A percentile compares a stretch with the other conserved stretches of the same genome.
Conservation (phyloP, 2,329 filamentous ascomycete species). For the Alternaria conjuncta region DNA sequence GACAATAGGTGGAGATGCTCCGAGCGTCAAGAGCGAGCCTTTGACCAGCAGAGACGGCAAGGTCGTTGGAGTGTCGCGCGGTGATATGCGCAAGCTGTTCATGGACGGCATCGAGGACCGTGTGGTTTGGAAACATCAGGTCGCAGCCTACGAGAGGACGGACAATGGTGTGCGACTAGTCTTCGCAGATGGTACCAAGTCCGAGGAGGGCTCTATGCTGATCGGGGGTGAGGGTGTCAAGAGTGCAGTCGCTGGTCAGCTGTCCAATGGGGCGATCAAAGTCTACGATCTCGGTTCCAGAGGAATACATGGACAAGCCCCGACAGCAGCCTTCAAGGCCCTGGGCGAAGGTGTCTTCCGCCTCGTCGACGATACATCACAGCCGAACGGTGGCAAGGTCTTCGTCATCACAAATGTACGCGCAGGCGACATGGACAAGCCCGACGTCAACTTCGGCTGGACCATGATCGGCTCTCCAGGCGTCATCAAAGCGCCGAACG, state of each 20-base stretch:
- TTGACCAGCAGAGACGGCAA: conserved; percentile 63
- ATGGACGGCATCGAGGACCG: conserved; percentile 61
- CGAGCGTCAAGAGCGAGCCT: conserved; percentile 24
- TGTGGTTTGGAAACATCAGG: conserved; percentile 63
- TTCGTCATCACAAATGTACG: conserved; percentile 70
- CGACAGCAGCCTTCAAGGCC: conserved; percentile 65
- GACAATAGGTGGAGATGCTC: conserved; percentile 33
- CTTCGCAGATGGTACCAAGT: conserved; percentile 67
- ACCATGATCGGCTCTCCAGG: conserved; percentile 66
- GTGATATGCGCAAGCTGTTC: conserved; percentile 68
- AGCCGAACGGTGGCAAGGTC: conserved; percentile 54
- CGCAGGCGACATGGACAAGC: conserved; percentile 64
- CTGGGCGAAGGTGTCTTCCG: conserved; percentile 69
- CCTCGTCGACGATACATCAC: conserved; percentile 56
- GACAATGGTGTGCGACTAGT: conserved; percentile 61
- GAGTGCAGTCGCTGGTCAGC: conserved; percentile 65
- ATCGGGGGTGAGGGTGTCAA: conserved; percentile 69
- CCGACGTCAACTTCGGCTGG: conserved; percentile 66
- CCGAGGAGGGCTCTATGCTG: conserved; percentile 64
- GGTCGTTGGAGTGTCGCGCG: conserved; percentile 66
- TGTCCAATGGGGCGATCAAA: conserved; percentile 64
- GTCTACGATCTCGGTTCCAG: conserved; percentile 68
- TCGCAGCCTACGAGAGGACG: conserved; percentile 66
- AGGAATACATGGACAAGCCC: conserved; percentile 70
- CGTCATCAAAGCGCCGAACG: conserved; percentile 63